Percentiles rank a stretch among this genome's conserved stretches.
Evolutionary conservation across 306 rosid genomes (phyloP).

Genomic region (Lagenaria siceraria): DNA sequence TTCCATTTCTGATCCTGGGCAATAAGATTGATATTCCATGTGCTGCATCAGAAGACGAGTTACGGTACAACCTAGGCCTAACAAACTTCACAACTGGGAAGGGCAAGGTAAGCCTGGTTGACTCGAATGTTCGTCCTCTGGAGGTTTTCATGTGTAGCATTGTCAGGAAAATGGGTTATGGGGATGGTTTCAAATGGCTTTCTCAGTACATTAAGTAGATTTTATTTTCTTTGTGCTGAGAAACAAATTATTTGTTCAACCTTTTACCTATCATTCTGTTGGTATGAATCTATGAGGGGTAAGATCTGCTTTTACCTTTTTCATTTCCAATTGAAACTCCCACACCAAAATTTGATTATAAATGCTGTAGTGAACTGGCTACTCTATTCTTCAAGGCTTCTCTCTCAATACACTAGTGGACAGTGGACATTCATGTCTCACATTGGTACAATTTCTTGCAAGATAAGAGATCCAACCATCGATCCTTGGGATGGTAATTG

Average conservation of each 20-base stretch:
- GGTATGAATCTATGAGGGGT: constrained; percentile 3
- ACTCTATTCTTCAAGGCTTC: background rate
- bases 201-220: constrained; percentile 75
- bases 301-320: constrained; percentile 4
- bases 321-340: constrained; percentile 7
- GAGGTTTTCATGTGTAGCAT: constrained; percentile 95
- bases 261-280: background rate
- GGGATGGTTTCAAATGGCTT: constrained; percentile 88
- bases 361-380: constrained; percentile 1
- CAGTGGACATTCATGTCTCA: background rate
- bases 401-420: background rate
- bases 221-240: background rate
- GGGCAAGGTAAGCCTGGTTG: constrained; percentile 64
- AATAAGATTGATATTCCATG: constrained; percentile 74
- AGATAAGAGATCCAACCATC: no score
- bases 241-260: constrained; percentile 5
- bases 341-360: background rate
- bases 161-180: constrained; percentile 88
- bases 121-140: constrained; percentile 62
- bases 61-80: constrained; percentile 62
- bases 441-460: background rate
- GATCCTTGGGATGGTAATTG: no score
- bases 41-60: constrained; percentile 82
- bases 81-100: constrained; percentile 82
- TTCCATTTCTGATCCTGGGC: constrained; percentile 76